Evolutionary conservation across 2,329 filamentous ascomycete species (phyloP), one percentile per base, ranked within the genome.

Genomic region (Emmonsia crescens): DNA sequence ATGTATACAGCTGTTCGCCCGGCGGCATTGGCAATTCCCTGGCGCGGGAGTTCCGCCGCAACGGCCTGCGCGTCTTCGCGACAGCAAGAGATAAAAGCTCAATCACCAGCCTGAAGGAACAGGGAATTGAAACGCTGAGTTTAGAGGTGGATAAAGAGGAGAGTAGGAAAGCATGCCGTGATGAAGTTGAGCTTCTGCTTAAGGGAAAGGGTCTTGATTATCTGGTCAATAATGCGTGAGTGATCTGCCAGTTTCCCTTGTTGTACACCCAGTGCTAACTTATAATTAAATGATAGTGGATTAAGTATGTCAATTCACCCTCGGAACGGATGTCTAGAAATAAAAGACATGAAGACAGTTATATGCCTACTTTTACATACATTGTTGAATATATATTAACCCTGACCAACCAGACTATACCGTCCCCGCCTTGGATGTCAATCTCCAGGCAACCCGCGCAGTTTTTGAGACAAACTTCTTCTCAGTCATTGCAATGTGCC

Each of bases 21-120:
- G 81, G 82, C 46, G 80, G 81, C 60, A 85, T 86, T 64, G 84
- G 33, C 12, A 79, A 85, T 67, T 79, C 79, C 19, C 76, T 86
- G 16, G 82, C 83, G 1, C 75, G 77, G 21, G 82, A 85, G 67
- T 86, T 86, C 68, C 77, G 83, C 61, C 72, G 68, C 31, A 64
- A 72, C 72, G 81, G 81, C 58, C 74, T 82, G 62, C 78, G 80
- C 29, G 83, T 86, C 60, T 79, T 86, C 60, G 82, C 82, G 14
- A 85, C 83, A 3, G 83, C 82, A 14, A 78, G 83, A 66, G 75
- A 81, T 61, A 75, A 78, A 46, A 71, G 73, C 21, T 76, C 76
- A 54, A 78, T 85, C 66, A 68, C 75, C 38, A 78, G 82, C 63
- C 72, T 83, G 16, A 75, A 75, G 21, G 71, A 74, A n/a, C 65